phyloP scores from a whole-genome alignment of 2,329 filamentous ascomycete species.

The Diaporthe sp. region DNA sequence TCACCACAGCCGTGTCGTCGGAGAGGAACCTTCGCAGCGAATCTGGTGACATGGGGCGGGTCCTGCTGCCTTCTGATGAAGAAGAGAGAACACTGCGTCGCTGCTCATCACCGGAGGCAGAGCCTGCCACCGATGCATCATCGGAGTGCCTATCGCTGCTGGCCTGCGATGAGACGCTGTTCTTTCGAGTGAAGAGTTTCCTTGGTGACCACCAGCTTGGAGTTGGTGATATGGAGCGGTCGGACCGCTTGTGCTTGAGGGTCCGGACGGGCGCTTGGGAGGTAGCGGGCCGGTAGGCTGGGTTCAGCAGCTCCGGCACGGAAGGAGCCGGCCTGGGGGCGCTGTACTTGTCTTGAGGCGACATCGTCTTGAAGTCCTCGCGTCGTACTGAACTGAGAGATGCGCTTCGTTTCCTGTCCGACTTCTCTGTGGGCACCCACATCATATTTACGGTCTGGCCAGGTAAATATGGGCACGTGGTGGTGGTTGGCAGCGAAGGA shows the following conservation, averaged over 20 bases:
- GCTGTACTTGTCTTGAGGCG: constrained; percentile 81
- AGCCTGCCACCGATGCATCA: constrained; percentile 43
- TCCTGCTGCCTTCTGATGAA: constrained; percentile 58
- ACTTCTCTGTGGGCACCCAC: constrained; percentile 80
- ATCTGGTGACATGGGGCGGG: constrained; percentile 68
- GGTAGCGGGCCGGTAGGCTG: constrained; percentile 52
- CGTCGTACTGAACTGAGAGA: constrained; percentile 72
- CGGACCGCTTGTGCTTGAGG: constrained; percentile 51
- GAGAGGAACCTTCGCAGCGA: constrained; percentile 65
- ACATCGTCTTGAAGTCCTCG: constrained; percentile 78
- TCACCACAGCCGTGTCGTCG: constrained; percentile 55
- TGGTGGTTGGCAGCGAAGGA: constrained; percentile 78
- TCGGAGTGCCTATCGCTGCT: constrained; percentile 51
- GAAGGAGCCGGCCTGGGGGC: constrained; percentile 72
- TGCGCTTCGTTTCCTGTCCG: constrained; percentile 70
- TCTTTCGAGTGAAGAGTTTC: constrained; percentile 63
- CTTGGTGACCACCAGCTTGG: constrained; percentile 59
- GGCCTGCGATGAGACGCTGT: constrained; percentile 47
- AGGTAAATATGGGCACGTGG: constrained; percentile 85
- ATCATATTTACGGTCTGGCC: constrained; percentile 90
- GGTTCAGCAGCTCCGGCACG: constrained; percentile 53
- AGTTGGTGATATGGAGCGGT: constrained; percentile 61
- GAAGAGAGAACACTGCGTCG: constrained; percentile 45
- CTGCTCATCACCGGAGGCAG: constrained; percentile 47
- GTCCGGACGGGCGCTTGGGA: constrained; percentile 46